Conservation (phyloP, 1,284 basidiomycete species). For the Apiotrichum domesticum region DNA sequence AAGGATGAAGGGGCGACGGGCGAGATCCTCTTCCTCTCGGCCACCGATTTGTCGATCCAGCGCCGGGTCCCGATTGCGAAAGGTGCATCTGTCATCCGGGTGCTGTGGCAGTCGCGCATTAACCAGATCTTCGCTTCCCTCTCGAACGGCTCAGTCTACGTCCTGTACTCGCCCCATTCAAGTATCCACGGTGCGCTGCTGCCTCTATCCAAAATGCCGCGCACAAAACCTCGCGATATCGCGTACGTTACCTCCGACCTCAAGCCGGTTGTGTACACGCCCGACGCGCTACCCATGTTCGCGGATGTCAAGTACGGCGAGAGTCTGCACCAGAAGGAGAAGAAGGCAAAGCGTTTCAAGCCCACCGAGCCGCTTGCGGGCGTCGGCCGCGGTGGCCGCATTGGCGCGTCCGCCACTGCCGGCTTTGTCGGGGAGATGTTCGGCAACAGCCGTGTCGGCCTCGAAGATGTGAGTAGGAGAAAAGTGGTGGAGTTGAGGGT, state of each 20-base stretch:
- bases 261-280: constrained; percentile 70
- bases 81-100: constrained; percentile 72
- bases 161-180: constrained; percentile 80
- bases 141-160: constrained; percentile 79
- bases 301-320: constrained; percentile 74
- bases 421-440: constrained; percentile 91
- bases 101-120: constrained; percentile 92
- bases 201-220: constrained; percentile 56
- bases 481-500: no score
- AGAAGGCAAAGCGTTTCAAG: constrained; percentile 79
- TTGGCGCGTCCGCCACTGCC: constrained; percentile 91
- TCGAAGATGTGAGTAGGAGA: constrained; percentile 78
- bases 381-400: constrained; percentile 83
- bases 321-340: constrained; percentile 78
- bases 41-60: constrained; percentile 59
- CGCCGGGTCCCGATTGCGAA: constrained; percentile 58
- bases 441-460: constrained; percentile 11
- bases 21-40: constrained; percentile 64
- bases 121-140: constrained; percentile 87
- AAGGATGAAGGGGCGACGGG: constrained; percentile 55
- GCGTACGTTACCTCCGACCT: constrained; percentile 72
- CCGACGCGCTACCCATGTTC: constrained; percentile 83
- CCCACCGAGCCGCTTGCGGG: constrained; percentile 88
- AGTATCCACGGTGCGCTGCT: constrained; percentile 90
- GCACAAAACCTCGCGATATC: constrained; percentile 70